phyloP scores from a whole-genome alignment of 2,329 filamentous ascomycete species.

The Sporothrix dimorphospora region DNA sequence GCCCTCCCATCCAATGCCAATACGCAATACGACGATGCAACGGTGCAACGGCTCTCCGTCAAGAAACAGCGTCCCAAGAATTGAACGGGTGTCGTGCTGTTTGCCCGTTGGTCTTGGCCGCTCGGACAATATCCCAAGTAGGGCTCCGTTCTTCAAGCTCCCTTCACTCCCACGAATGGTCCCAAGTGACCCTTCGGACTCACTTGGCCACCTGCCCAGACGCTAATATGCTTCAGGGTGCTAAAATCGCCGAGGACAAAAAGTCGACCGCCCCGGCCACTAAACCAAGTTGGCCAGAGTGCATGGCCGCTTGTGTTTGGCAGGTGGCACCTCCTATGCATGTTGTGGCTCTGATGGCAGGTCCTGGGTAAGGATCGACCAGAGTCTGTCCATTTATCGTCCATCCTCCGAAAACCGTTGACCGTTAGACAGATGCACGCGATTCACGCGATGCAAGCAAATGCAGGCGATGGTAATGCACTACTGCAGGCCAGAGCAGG shows the following conservation, averaged over 20 bases:
- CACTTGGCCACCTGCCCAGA: neutral
- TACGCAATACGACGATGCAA: constrained; percentile 7
- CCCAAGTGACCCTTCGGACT: constrained; percentile 1
- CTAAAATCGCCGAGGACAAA: neutral
- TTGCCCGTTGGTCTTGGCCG: neutral
- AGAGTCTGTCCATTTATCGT: neutral
- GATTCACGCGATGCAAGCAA: neutral
- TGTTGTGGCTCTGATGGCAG: too few relatives aligned
- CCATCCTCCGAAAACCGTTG: neutral
- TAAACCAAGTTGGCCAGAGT: neutral
- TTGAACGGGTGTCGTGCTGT: neutral
- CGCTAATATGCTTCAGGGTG: neutral
- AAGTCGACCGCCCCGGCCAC: neutral
- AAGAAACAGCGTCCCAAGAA: neutral
- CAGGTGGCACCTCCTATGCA: neutral
- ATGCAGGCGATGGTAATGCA: neutral
- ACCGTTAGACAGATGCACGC: neutral
- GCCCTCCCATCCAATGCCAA: neutral
- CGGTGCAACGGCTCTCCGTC: neutral
- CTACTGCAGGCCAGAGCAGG: constrained; percentile 7
- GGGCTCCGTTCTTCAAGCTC: neutral
- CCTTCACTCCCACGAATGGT: too few relatives aligned
- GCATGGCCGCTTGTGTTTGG: constrained; percentile 4
- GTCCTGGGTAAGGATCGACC: neutral
- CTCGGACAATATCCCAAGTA: constrained; percentile 5